Evolutionary conservation across 2,329 filamentous ascomycete genomes (phyloP), one percentile per base, ranked within the genome.

Genomic region (Alternaria angustiovoidea): DNA sequence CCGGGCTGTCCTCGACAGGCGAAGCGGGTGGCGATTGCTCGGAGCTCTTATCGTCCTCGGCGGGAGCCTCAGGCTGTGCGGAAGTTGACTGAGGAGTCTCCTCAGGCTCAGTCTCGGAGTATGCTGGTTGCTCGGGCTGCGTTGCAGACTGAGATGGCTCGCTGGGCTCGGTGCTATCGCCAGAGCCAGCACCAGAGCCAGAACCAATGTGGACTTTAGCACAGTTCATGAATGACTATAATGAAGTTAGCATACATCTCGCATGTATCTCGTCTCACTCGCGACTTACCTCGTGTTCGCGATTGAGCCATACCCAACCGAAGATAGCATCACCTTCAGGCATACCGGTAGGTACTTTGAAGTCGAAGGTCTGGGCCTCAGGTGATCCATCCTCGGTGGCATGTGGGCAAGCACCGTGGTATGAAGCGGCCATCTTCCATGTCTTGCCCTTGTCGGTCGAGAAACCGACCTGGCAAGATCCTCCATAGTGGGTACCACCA

Each of bases 301-400:
- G 78, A 54, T 84, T 84, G 46, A 82, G 69, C 82, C 82, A 84
- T 1, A 79, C 79, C 82, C 81, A 83, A 1, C 77, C 78, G 59
- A 84, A 83, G 16, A 84, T 64, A 12, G 76, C 79, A n/a, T 75
- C 67, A 8, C 81, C 81, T 5, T 71, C 58, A 2, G 78, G 78
- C 57, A 83, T 71, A 52, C 83, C 81, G 14, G 64, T 71, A 0
- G 82, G 82, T 5, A 84, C 77, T 5, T 70, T 78, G 69, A 84
- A 82, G 39, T 79, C 74, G 67, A 84, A 84, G 9, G 74, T 75
- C 62, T 84, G 82, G 6, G 75, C 75, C 14, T 72, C 70, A 3
- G 80, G 77, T 7, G 75, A 78, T 12, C 78, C 78, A 26, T 76
- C 71, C 18, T 76, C 59, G 12, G 67, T 66, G 39, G 80, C 78